Evolutionary conservation across 768 basidiomycete genomes (phyloP), one percentile per base, ranked within the genome.

Genomic region (Leucocoprinus birnbaumii): DNA sequence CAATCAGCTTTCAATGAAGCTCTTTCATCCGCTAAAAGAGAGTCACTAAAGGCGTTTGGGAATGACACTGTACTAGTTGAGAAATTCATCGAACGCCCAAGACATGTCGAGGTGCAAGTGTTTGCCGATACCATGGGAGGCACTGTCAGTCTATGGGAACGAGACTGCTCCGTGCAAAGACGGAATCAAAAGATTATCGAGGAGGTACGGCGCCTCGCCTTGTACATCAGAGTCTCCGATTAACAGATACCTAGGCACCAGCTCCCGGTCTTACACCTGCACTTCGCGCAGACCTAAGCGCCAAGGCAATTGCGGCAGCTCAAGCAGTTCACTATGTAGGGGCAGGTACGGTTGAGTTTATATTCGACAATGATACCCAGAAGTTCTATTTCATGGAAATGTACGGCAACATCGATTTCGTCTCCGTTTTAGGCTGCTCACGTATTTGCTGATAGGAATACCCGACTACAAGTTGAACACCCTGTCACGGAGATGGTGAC

Each of bases 311-410:
- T 21, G 91, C 90, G 45, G 94, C 95, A n/a, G 94, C 94, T 4
- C 84, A 80, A 65, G 94, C 95, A 3, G 94, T 98, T 45, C 79
- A 86, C 56, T 98, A 98, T 64, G 86, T 91, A 27, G 93, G 93
- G 27, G 93, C 93, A 9, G 92, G 92, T 3, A 94, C 92, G 0
- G 91, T 95, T n/a, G 94, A 98, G 66, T 97, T 98, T 63, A 96
- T 98, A 59, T 93, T 96, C 60, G 94, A 98, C 67, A 94, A 92
- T 58, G 88, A 94, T 66, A 90, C 89, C 7, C 71, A 82, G 53
- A 78, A 83, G 56, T 96, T 96, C 68, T 97, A 86, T 64, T 97
- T 97, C 66, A 95, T 95, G 94, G 94, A 97, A 71, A 96, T 96
- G 91, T 86, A 61, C 50, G 86, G 64, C 16, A 2, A 11, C 21